Base-by-base conservation (phyloP, 371 early-diverging fungal species). In the Mucor mucedo region DNA sequence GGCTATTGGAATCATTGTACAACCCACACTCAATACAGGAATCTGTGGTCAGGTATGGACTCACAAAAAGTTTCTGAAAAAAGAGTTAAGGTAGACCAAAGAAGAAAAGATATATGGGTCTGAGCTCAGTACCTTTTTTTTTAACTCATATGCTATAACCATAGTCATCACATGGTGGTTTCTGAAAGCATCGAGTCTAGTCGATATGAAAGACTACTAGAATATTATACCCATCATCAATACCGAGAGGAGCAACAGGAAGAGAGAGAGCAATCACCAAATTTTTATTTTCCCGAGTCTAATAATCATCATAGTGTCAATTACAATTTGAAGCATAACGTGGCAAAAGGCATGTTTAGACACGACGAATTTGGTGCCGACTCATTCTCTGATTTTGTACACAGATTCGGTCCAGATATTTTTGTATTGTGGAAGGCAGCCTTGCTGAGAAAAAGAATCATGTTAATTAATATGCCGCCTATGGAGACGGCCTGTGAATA, bases 351-450 rank as follows among this genome's bases (percentile, higher is more conserved):
- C 9, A 21, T 42, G 10, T 30, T 38, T 38, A 44, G 40, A 27
- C 45, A 33, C 21, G 77, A 76, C 3, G 72, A 70, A 39, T 54
- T 63, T 38, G 48, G 47, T 35, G 76, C 73, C 2, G 72, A 69
- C 44, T 49, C 62, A 14, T 83, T 82, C 48, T 64, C 72, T 7
- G 64, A 73, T 7, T 77, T 86, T 16, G 76, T 84, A 7, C 62
- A 75, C 8, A 41, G 56, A 5, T 66, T 85, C 60, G 86, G 88
- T 0, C 85, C 85, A 10, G 68, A 79, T 38, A 62, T 86, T 57
- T 86, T 83, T 73, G 60, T 76, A 1, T 58, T 88, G 5, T 88
- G 88, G 88, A 86, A 85, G 48, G 84, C 86, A 2, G 82, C 81
- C 14, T 55, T 88, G 35, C 50, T 82, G 50, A 77, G 72, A 52